phyloP scores from a whole-genome alignment of 768 basidiomycete genomes.

The Pulveroboletus ravenelii region DNA sequence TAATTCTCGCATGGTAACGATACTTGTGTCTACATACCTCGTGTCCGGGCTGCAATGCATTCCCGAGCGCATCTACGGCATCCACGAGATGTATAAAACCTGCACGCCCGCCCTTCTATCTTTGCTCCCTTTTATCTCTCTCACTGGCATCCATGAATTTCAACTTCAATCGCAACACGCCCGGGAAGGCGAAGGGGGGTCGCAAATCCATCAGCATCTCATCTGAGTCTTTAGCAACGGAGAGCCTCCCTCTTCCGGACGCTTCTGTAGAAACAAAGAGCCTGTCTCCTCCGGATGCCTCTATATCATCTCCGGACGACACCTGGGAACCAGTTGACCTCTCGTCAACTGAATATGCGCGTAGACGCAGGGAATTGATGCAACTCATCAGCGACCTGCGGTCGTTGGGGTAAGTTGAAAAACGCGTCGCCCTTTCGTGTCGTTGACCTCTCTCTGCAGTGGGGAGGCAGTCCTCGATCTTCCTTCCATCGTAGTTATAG shows the following conservation, averaged over 20 bases:
- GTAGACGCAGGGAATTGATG: conserved; percentile 37
- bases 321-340: conserved; percentile 9
- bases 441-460: conserved; percentile 23
- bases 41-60: too few relatives aligned
- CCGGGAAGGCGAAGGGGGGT: too few relatives aligned
- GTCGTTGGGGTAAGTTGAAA: conserved; percentile 35
- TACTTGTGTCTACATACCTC: too few relatives aligned
- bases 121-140: too few relatives aligned
- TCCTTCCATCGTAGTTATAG: conserved; percentile 53
- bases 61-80: background rate
- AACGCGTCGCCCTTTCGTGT: background rate
- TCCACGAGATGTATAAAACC: too few relatives aligned
- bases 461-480: conserved; percentile 38
- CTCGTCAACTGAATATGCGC: conserved; percentile 37
- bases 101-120: too few relatives aligned
- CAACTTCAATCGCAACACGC: too few relatives aligned
- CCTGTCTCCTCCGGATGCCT: conserved; percentile 11
- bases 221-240: too few relatives aligned
- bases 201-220: background rate
- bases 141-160: too few relatives aligned
- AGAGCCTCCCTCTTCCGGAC: too few relatives aligned
- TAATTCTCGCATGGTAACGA: too few relatives aligned
- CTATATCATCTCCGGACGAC: too few relatives aligned
- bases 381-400: conserved; percentile 35
- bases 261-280: background rate